These are phyloP conservation scores for Quercus wislizeni DNA, from an alignment of 306 rosid species.

Conservation along the genomic window DNA sequence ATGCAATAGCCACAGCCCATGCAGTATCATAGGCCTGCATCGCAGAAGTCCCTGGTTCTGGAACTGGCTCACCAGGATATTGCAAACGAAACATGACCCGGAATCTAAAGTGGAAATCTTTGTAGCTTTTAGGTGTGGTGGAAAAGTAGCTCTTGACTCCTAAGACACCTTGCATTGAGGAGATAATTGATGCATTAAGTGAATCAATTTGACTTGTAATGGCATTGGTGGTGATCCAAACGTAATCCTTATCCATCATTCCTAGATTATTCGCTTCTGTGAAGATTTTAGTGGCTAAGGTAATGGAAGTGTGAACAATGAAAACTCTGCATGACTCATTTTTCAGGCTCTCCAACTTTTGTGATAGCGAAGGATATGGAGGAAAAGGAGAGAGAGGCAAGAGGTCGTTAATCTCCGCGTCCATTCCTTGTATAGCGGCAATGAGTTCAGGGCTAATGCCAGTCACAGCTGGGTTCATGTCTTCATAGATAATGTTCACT, in stretches of 20 bases:
- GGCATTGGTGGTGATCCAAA: background rate
- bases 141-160: background rate
- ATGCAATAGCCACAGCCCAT: background rate
- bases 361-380: background rate
- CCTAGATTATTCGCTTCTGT: background rate
- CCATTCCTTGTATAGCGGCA: constrained; percentile 2
- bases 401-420: background rate
- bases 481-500: constrained; percentile 24
- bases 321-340: constrained; percentile 6
- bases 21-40: background rate
- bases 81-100: background rate
- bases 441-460: background rate
- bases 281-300: background rate
- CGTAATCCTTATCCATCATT: background rate
- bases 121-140: background rate
- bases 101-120: background rate
- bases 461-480: background rate
- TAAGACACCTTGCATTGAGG: constrained; percentile 1
- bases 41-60: background rate
- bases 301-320: constrained; percentile 10
- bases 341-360: background rate
- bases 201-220: background rate
- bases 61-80: background rate
- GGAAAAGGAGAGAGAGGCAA: background rate
- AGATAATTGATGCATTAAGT: background rate